A percentile compares a stretch with the other conserved stretches of the same genome.
Conservation (phyloP, 805 yeast species). For the Myxozyma lipomycoides region DNA sequence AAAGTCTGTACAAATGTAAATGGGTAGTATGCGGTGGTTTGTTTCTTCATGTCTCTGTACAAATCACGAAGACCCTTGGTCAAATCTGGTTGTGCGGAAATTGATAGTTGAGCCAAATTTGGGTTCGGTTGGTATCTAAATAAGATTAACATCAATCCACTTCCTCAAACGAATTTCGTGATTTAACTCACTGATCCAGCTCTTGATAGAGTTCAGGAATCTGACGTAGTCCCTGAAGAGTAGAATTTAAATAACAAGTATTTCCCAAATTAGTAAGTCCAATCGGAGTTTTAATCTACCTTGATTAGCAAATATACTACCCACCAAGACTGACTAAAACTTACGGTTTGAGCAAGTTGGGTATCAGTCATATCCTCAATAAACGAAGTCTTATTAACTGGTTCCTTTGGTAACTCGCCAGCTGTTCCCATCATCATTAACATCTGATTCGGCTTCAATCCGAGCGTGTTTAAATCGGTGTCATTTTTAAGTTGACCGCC, state of each 20-base stretch:
- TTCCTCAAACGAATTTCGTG: neutral
- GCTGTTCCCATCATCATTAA: slow-evolving; percentile 93
- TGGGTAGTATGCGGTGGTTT: slow-evolving; percentile 58
- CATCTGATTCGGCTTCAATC: slow-evolving; percentile 59
- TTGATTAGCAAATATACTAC: neutral
- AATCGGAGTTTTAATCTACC: slow-evolving; percentile 43
- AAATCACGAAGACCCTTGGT: slow-evolving; percentile 36
- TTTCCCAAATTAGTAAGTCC: slow-evolving; percentile 71
- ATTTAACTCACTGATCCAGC: slow-evolving; percentile 35
- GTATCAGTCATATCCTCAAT: slow-evolving; percentile 62
- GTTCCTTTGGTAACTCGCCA: slow-evolving; percentile 53
- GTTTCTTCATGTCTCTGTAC: slow-evolving; percentile 33
- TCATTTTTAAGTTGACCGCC: slow-evolving; percentile 85
- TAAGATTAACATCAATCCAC: neutral
- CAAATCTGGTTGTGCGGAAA: slow-evolving; percentile 32
- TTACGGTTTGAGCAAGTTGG: slow-evolving; percentile 39
- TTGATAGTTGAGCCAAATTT: neutral
- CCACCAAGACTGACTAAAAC: slow-evolving; percentile 24
- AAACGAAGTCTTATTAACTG: slow-evolving; percentile 54
- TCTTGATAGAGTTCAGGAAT: slow-evolving; percentile 49
- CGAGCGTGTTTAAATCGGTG: slow-evolving; percentile 48
- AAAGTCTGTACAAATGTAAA: slow-evolving; percentile 49
- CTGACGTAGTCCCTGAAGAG: slow-evolving; percentile 53
- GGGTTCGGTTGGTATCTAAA: neutral
- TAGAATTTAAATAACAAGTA: slow-evolving; percentile 72